These are phyloP conservation scores for Leonotis leonurus DNA, from an alignment of 257 asterid species.

Conservation along the genomic window DNA sequence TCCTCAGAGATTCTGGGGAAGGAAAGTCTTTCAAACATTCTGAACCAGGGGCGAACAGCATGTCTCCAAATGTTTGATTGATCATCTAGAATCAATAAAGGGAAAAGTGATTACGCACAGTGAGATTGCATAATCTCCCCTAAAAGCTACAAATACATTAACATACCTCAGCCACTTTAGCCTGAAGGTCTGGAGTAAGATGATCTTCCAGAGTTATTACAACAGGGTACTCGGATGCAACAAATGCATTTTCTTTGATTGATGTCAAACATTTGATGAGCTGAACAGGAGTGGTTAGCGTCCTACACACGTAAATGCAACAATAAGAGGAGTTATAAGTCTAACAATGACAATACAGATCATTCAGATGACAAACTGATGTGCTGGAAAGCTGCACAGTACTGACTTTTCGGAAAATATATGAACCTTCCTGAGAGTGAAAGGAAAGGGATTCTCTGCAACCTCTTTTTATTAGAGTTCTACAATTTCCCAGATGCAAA, in stretches of 20 bases:
- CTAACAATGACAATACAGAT: not conserved
- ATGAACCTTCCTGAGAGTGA: no score
- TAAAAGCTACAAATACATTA: not conserved
- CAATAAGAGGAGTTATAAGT: not conserved
- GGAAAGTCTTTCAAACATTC: constrained; percentile 45
- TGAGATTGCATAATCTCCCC: not conserved
- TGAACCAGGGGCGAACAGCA: constrained; percentile 48
- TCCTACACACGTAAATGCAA: constrained; percentile 31
- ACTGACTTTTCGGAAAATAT: no score
- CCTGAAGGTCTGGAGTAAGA: constrained; percentile 66
- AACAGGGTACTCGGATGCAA: constrained; percentile 63
- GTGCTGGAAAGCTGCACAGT: no score
- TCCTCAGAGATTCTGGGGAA: constrained; percentile 64
- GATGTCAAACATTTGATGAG: constrained; percentile 74
- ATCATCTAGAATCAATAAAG: constrained; percentile 52
- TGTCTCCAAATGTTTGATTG: constrained; percentile 63
- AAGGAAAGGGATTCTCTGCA: no score
- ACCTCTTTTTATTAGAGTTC: no score
- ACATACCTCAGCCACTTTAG: constrained; percentile 60
- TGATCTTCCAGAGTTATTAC: constrained; percentile 78
- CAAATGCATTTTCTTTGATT: constrained; percentile 62
- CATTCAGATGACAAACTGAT: no score
- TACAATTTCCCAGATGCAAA: no score
- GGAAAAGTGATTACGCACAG: constrained; percentile 4
- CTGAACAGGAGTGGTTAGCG: constrained; percentile 63